phyloP scores from a whole-genome alignment of 305 asterid genomes.

The Fraxinus greggii region DNA sequence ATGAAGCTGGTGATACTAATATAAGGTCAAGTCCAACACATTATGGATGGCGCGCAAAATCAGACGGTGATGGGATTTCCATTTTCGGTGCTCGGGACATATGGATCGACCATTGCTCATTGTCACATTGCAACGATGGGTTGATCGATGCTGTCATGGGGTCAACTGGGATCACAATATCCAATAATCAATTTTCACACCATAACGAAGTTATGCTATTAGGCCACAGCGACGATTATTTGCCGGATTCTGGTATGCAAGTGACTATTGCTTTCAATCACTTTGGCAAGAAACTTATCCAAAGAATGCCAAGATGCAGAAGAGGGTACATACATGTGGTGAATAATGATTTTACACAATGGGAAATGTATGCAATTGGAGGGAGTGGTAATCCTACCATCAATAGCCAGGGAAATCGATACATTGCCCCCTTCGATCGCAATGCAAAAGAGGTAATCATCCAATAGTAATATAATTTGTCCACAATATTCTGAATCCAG shows the following conservation, averaged over 20 bases:
- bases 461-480: not conserved
- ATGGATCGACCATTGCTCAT: slow-evolving; percentile 87
- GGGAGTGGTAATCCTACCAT: slow-evolving; percentile 99
- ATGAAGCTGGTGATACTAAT: slow-evolving; percentile 67
- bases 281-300: slow-evolving; percentile 66
- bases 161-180: slow-evolving; percentile 76
- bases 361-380: slow-evolving; percentile 99
- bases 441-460: slow-evolving; percentile 77
- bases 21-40: slow-evolving; percentile 85
- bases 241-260: slow-evolving; percentile 95
- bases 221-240: slow-evolving; percentile 76
- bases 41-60: slow-evolving; percentile 58
- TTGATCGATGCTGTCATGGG: slow-evolving; percentile 88
- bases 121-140: slow-evolving; percentile 87
- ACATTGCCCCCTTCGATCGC: slow-evolving; percentile 70
- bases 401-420: slow-evolving; percentile 91
- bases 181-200: slow-evolving; percentile 78
- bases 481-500: not conserved
- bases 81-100: slow-evolving; percentile 66
- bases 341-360: slow-evolving; percentile 81
- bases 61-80: slow-evolving; percentile 94
- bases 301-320: slow-evolving; percentile 95
- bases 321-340: slow-evolving; percentile 91
- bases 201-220: slow-evolving; percentile 88
- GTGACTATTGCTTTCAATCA: slow-evolving; percentile 91